Percentiles rank a stretch among this genome's conserved stretches.
Evolutionary conservation across 208 protist species (phyloP).

Genomic region (Leishmania braziliensis): DNA sequence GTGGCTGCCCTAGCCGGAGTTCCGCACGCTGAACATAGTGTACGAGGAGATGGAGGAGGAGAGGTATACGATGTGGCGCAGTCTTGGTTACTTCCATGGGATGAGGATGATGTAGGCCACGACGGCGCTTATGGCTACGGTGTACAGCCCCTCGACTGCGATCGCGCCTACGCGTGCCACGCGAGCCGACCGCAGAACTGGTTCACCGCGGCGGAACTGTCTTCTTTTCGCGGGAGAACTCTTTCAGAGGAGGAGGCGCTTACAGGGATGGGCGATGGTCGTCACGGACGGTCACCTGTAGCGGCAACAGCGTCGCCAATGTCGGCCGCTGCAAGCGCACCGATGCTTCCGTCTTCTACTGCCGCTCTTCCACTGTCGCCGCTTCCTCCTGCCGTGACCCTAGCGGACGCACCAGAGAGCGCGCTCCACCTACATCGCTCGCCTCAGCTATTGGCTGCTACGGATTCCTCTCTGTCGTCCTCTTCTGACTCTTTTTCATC

Average conservation of each 20-base stretch:
- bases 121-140: constrained; percentile 4
- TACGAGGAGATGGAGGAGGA: no score
- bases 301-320: background rate
- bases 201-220: constrained; percentile 10
- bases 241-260: background rate
- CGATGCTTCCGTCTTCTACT: background rate
- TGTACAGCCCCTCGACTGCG: constrained; percentile 25
- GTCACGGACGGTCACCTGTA: background rate
- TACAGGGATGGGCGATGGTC: background rate
- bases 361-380: background rate
- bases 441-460: background rate
- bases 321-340: background rate
- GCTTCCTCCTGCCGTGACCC: background rate
- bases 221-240: constrained; percentile 11
- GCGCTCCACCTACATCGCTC: background rate
- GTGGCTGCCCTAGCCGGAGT: background rate
- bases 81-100: background rate
- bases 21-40: background rate
- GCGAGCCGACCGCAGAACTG: constrained; percentile 4
- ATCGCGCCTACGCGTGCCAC: constrained; percentile 23
- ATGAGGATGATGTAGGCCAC: background rate
- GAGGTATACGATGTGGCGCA: background rate
- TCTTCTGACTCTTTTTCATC: constrained; percentile 17
- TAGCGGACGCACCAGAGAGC: background rate
- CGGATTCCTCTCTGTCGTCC: background rate